These are phyloP conservation scores for Cladosporium cucumerinum DNA, from an alignment of 2,329 filamentous ascomycete species.

Conservation along the genomic window DNA sequence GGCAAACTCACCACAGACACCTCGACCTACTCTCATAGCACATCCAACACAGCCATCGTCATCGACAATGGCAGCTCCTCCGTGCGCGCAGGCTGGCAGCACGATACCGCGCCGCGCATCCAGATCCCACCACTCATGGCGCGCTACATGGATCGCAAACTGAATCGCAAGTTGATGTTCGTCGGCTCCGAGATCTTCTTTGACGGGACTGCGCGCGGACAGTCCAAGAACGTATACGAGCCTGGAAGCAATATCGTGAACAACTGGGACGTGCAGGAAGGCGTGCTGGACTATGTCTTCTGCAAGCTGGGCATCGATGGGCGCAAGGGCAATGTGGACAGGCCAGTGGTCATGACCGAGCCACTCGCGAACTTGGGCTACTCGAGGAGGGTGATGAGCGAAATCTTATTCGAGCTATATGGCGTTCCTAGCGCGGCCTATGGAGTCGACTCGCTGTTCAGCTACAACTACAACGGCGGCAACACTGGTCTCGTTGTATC, in stretches of 20 bases:
- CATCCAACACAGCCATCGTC: constrained; percentile 69
- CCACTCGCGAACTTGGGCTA: constrained; percentile 88
- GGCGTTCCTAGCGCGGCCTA: constrained; percentile 84
- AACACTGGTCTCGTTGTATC: constrained; percentile 84
- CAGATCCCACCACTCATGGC: constrained; percentile 86
- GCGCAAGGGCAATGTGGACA: constrained; percentile 68
- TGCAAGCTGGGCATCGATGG: constrained; percentile 86
- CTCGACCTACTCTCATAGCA: constrained; percentile 70
- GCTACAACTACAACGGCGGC: constrained; percentile 88
- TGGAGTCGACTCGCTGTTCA: constrained; percentile 95
- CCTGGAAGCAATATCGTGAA: constrained; percentile 84
- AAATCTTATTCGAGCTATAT: constrained; percentile 96
- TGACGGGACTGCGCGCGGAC: constrained; percentile 86
- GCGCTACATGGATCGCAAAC: constrained; percentile 90
- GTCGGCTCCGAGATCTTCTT: constrained; percentile 90
- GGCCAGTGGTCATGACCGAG: constrained; percentile 93
- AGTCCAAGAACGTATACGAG: constrained; percentile 89
- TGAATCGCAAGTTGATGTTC: constrained; percentile 87
- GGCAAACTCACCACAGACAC: constrained; percentile 56
- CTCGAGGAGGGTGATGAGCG: constrained; percentile 78
- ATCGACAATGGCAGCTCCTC: constrained; percentile 96
- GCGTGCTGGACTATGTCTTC: constrained; percentile 89
- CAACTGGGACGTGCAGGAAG: constrained; percentile 98
- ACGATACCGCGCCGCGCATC: constrained; percentile 77
- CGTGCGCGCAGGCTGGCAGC: constrained; percentile 93